Conservation (phyloP, 2,329 filamentous ascomycete genomes). For the Nakataea oryzae region DNA sequence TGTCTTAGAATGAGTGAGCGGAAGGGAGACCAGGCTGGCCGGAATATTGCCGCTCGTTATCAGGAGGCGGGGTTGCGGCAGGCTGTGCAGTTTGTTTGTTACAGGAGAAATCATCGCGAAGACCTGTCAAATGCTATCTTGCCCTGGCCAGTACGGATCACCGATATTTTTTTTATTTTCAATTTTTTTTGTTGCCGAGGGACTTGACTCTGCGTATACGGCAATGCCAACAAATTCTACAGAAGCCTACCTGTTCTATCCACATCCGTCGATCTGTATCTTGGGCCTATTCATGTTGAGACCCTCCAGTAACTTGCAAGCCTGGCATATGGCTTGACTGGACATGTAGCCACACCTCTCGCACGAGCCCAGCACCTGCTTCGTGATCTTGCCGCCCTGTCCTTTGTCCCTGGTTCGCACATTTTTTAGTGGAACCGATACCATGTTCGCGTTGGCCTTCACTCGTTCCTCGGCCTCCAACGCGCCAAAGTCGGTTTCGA, state of each 20-base stretch:
- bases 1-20: constrained; percentile 12
- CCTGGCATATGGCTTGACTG: constrained; percentile 88
- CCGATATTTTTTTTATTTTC: not conserved
- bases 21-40: constrained; percentile 19
- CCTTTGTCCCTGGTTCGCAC: constrained; percentile 7
- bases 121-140: not conserved
- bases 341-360: constrained; percentile 90
- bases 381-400: constrained; percentile 25
- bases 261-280: constrained; percentile 29
- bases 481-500: constrained; percentile 57
- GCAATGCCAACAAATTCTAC: not conserved
- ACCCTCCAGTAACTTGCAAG: constrained; percentile 79
- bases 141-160: not conserved
- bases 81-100: not conserved
- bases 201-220: not conserved
- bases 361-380: constrained; percentile 73
- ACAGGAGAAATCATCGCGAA: not conserved
- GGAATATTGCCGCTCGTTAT: not conserved
- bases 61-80: not conserved
- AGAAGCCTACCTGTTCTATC: constrained; percentile 18
- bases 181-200: too few species aligned
- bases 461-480: constrained; percentile 23
- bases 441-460: constrained; percentile 13
- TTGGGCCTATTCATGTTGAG: constrained; percentile 70
- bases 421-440: constrained; percentile 14